phyloP scores from a whole-genome alignment of 192 early-diverging fungal species.

The Thoreauomyces humboldtii region DNA sequence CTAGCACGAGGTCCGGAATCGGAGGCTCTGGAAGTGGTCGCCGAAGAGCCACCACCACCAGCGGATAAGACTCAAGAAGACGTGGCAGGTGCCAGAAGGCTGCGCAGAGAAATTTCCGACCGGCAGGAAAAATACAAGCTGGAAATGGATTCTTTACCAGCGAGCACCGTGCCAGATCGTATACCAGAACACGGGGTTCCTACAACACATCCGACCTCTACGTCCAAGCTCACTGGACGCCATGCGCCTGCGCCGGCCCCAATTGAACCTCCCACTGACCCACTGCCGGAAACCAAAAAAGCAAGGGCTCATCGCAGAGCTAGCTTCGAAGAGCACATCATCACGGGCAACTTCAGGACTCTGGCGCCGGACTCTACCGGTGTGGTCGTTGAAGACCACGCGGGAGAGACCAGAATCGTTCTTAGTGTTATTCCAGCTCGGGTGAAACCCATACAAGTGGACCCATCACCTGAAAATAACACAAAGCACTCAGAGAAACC shows the following conservation, averaged over 20 bases:
- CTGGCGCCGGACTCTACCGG: neutral
- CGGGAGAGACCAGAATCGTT: too few relatives aligned
- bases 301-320: neutral
- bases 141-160: too few relatives aligned
- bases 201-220: too few relatives aligned
- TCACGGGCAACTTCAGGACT: neutral
- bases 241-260: too few relatives aligned
- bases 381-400: too few relatives aligned
- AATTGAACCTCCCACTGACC: neutral
- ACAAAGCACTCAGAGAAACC: too few relatives aligned
- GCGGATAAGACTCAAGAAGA: neutral
- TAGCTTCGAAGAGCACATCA: neutral
- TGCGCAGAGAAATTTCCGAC: neutral
- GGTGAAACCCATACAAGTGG: too few relatives aligned
- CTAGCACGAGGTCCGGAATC: neutral
- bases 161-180: too few relatives aligned
- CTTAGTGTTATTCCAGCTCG: too few relatives aligned
- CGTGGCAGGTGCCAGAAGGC: neutral
- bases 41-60: neutral
- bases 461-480: too few relatives aligned
- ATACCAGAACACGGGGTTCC: too few relatives aligned
- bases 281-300: neutral
- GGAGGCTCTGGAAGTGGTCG: neutral
- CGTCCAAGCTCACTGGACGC: too few relatives aligned
- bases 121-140: neutral